A percentile compares a stretch with the other conserved stretches of the same genome.
phyloP scores from a whole-genome alignment of 331 rosid species.

The Cydonia oblonga region DNA sequence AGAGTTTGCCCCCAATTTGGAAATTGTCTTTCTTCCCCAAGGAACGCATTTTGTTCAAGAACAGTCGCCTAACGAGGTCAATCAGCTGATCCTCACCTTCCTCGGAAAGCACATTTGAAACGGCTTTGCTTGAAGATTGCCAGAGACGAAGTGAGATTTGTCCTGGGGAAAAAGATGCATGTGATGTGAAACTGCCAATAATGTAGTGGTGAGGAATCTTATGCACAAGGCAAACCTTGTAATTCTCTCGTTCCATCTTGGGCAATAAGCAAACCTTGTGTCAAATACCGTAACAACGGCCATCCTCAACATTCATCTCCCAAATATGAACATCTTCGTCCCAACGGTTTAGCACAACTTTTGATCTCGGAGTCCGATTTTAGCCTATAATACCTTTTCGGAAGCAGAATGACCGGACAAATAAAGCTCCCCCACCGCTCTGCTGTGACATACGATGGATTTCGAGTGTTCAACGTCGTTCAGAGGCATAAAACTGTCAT shows the following conservation, averaged over 20 bases:
- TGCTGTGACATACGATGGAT: too few species aligned
- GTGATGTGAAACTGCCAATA: neutral
- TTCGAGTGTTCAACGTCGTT: too few species aligned
- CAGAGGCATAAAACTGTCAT: too few species aligned
- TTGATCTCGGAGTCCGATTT: too few species aligned
- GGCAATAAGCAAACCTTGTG: too few species aligned
- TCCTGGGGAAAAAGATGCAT: neutral
- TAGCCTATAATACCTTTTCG: too few species aligned
- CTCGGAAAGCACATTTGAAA: constrained; percentile 33
- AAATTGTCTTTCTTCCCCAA: constrained; percentile 49
- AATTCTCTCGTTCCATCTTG: neutral
- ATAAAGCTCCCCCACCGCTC: too few species aligned
- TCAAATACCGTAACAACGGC: too few species aligned
- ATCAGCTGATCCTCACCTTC: constrained; percentile 49
- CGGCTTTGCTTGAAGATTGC: neutral
- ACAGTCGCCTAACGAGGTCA: constrained; percentile 53
- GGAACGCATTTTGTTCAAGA: constrained; percentile 89
- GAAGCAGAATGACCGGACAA: too few species aligned
- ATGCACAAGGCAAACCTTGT: neutral
- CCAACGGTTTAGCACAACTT: too few species aligned
- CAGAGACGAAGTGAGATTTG: neutral
- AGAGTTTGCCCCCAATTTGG: constrained; percentile 45
- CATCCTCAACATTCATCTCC: too few species aligned
- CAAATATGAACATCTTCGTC: too few species aligned
- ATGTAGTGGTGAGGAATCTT: neutral